Percentiles rank a stretch among this genome's conserved stretches.
phyloP scores from a whole-genome alignment of 768 basidiomycete genomes.

The Rhizopogon vinicolor region DNA sequence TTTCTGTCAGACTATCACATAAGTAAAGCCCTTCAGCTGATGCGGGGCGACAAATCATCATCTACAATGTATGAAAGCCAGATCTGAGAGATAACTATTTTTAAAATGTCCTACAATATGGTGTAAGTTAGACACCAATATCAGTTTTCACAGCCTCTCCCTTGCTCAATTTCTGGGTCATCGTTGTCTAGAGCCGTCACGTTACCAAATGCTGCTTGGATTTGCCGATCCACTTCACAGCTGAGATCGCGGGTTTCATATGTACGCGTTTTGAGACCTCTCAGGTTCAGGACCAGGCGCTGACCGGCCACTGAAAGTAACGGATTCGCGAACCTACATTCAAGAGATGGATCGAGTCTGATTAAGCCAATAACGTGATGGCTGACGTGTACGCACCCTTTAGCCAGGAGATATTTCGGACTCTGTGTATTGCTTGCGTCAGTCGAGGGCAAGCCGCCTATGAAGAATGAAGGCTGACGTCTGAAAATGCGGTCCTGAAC shows the following conservation, averaged over 20 bases:
- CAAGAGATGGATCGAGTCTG: background rate
- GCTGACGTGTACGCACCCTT: conserved; percentile 1
- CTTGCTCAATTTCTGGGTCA: too few relatives aligned
- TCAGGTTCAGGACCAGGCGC: conserved; percentile 16
- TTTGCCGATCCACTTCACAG: conserved; percentile 14
- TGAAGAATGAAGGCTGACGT: conserved; percentile 1
- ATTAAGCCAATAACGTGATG: background rate
- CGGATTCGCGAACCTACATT: conserved; percentile 9
- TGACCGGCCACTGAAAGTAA: conserved; percentile 12
- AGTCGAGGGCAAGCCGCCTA: background rate
- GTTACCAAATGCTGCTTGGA: conserved; percentile 3
- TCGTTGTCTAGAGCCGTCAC: background rate
- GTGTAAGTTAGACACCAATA: too few relatives aligned
- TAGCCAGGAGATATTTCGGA: conserved; percentile 5
- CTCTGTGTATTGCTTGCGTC: conserved; percentile 4
- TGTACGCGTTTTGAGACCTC: background rate
- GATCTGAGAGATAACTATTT: too few relatives aligned
- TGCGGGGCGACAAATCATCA: too few relatives aligned
- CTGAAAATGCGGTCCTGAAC: conserved; percentile 3
- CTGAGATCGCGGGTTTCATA: conserved; percentile 6
- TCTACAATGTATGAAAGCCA: too few relatives aligned
- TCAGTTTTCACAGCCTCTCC: too few relatives aligned
- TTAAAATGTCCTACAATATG: too few relatives aligned
- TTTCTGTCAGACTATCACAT: too few relatives aligned
- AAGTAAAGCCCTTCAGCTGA: too few relatives aligned